A percentile compares a stretch with the other conserved stretches of the same genome.
Conservation (phyloP, 495 filamentous ascomycete genomes). For the Xylaria longipes region DNA sequence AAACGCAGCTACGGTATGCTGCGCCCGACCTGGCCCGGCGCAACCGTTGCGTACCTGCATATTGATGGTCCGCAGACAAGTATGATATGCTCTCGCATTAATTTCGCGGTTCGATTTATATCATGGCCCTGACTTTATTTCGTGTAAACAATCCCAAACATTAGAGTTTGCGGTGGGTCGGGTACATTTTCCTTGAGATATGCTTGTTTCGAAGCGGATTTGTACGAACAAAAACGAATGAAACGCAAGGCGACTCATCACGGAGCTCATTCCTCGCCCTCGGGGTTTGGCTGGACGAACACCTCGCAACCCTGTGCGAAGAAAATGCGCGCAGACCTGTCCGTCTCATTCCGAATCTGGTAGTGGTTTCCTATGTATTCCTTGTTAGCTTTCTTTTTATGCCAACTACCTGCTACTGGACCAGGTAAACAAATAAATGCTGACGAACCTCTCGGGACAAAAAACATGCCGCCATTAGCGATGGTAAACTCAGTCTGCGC, state of each 20-base stretch:
- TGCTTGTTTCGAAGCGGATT: not conserved
- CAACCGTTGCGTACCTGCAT: not conserved
- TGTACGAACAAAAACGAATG: not conserved
- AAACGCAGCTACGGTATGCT: not conserved
- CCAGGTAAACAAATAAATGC: not conserved
- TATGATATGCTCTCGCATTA: not conserved
- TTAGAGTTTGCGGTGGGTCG: not conserved
- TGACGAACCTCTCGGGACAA: slow-evolving; percentile 88
- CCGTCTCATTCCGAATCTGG: slow-evolving; percentile 75
- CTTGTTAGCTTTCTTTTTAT: not conserved
- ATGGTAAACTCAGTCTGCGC: slow-evolving; percentile 85
- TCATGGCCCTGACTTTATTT: not conserved
- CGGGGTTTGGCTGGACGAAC: slow-evolving; percentile 27
- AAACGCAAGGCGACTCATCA: not conserved
- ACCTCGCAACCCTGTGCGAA: slow-evolving; percentile 81
- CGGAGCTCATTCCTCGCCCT: slow-evolving; percentile 16
- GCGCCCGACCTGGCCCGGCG: not conserved
- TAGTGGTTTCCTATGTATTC: slow-evolving; percentile 75
- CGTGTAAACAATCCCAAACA: not conserved
- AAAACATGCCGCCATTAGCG: slow-evolving; percentile 85
- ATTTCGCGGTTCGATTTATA: not conserved
- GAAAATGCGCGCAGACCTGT: slow-evolving; percentile 73
- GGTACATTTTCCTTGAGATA: not conserved
- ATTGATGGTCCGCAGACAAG: not conserved
- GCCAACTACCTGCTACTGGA: not conserved